phyloP scores from a whole-genome alignment of 2,329 filamentous ascomycete species.

The Stachybotrys elegans region DNA sequence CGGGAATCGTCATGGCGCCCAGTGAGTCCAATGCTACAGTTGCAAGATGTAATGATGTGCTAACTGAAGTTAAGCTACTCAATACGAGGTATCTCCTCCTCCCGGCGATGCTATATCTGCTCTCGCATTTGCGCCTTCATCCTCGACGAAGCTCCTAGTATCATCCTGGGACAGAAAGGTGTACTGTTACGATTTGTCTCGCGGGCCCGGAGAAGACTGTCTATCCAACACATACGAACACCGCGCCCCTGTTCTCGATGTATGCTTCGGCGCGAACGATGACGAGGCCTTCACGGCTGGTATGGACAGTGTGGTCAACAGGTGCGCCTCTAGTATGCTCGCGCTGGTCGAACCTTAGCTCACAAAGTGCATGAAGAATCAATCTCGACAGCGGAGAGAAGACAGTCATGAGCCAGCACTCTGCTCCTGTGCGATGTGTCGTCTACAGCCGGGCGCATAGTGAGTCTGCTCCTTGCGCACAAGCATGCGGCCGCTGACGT shows the following conservation, averaged over 20 bases:
- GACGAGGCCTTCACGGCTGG: slow-evolving; percentile 81
- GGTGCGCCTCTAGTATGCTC: slow-evolving; percentile 35
- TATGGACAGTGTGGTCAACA: slow-evolving; percentile 80
- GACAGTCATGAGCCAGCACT: slow-evolving; percentile 72
- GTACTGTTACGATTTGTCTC: slow-evolving; percentile 77
- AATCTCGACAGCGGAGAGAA: slow-evolving; percentile 69
- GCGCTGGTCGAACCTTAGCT: slow-evolving; percentile 4
- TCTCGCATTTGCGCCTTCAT: slow-evolving; percentile 75
- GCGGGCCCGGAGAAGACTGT: slow-evolving; percentile 46
- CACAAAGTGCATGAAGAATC: slow-evolving; percentile 36
- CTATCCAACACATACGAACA: slow-evolving; percentile 73
- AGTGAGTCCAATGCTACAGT: slow-evolving; percentile 25
- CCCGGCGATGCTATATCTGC: slow-evolving; percentile 85
- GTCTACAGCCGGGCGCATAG: slow-evolving; percentile 73
- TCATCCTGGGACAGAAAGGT: slow-evolving; percentile 92
- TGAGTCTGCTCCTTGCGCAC: slow-evolving; percentile 26
- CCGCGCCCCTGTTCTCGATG: slow-evolving; percentile 80
- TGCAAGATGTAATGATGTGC: neutral
- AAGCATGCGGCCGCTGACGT: slow-evolving; percentile 9
- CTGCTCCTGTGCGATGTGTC: slow-evolving; percentile 74
- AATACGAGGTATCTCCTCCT: slow-evolving; percentile 78
- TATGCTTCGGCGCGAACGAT: slow-evolving; percentile 82
- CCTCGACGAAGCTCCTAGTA: slow-evolving; percentile 74
- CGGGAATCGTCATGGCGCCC: slow-evolving; percentile 32
- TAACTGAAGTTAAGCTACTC: slow-evolving; percentile 45